These are phyloP conservation scores for Termitomyces sp. DNA, from an alignment of 768 basidiomycete genomes.

Conservation along the genomic window DNA sequence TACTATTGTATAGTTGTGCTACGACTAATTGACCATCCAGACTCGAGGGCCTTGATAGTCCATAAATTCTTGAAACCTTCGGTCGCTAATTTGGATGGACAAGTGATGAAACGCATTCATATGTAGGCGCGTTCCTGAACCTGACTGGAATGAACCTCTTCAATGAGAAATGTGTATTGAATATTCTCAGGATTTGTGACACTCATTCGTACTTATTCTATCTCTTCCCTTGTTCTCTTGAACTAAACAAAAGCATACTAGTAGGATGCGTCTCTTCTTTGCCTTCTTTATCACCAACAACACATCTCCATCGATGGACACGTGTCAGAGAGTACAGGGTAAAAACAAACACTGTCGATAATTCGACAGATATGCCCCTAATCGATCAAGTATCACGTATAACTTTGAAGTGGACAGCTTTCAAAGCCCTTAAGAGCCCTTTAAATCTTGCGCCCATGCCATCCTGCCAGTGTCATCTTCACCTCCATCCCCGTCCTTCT, in stretches of 20 bases:
- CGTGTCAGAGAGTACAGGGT: background rate
- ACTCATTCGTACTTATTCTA: background rate
- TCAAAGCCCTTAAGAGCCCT: background rate
- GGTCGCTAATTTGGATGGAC: background rate
- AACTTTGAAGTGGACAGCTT: background rate
- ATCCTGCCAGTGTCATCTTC: background rate
- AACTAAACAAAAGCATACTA: background rate
- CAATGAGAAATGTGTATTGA: no score
- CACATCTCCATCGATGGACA: background rate
- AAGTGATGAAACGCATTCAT: background rate
- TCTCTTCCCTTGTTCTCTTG: background rate
- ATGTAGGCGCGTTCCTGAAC: background rate
- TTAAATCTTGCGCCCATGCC: background rate
- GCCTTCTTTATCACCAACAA: background rate
- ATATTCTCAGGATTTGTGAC: no score
- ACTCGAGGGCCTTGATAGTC: no score
- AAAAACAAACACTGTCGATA: background rate
- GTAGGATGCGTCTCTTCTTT: background rate
- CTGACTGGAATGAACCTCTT: background rate
- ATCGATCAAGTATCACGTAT: background rate
- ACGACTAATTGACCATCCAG: no score
- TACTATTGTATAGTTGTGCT: no score
- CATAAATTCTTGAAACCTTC: background rate
- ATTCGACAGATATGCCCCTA: background rate
- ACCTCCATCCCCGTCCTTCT: background rate